Evolutionary conservation across 208 protist species (phyloP), one percentile per base, ranked within the genome.

Genomic region (Strigomonas galati): DNA sequence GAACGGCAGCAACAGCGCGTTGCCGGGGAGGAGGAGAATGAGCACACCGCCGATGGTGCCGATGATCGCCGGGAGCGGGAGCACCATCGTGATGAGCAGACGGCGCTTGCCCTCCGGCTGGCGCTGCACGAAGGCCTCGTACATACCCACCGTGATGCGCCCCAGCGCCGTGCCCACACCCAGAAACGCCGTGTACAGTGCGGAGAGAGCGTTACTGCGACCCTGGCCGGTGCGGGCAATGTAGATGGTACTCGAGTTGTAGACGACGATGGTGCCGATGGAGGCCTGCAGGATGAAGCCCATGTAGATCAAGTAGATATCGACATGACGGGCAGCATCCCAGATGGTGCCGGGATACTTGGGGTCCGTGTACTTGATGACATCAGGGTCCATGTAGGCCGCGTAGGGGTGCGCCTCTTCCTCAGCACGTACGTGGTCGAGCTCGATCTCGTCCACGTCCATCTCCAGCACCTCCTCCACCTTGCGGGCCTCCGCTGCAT

Each of bases 161-260:
- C 83, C 83, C 14, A 86, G 49, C 9, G 79, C 78, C 40, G 77
- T 86, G 37, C 80, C 79, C 10, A 89, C 72, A 23, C 83, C 83
- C 15, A 89, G 69, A 55, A 89, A 84, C 32, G 80, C 74, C 28
- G 83, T 86, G 72, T 89, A 89, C 7, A 86, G 74, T 15, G 83
- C 81, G 48, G 79, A 76, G 24, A 81, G 58, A 23, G 51, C 65
- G 7, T 56, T 56, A 21, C 67, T 72, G 55, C 83, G 80, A 9
- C 62, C 14, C 28, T 82, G 31, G n/a, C 79, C 83, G n/a, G 69
- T 81, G 62, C 68, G 57, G 35, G 83, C 79, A 28, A 89, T 68
- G 64, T 78, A 89, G 52, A 89, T 85, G 59, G 83, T 89, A 62
- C 70, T 76, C 60, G 74, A 65, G 56, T 89, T 89, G 77, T 85